Percentiles rank a stretch among this genome's conserved stretches.
Conservation (phyloP, 768 basidiomycete species). For the Suillus hirtellus region DNA sequence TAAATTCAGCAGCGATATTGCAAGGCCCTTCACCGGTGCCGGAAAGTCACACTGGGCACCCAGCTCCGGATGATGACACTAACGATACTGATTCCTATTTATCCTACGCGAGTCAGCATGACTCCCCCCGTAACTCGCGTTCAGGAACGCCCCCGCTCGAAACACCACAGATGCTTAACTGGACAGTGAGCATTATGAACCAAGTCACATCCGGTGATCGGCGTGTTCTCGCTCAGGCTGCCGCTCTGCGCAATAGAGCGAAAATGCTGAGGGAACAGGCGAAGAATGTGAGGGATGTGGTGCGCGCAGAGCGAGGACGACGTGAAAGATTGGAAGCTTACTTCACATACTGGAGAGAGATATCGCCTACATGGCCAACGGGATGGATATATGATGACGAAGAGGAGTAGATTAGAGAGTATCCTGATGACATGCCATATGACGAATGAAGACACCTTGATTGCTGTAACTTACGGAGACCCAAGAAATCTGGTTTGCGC, state of each 20-base stretch:
- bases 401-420: not conserved
- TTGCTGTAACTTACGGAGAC: not conserved
- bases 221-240: conserved; percentile 14
- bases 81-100: conserved; percentile 26
- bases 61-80: conserved; percentile 5
- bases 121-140: conserved; percentile 26
- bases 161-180: conserved; percentile 20
- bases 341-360: conserved; percentile 31
- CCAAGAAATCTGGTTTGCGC: not conserved
- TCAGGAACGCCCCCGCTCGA: conserved; percentile 22
- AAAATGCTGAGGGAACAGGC: conserved; percentile 23
- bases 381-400: conserved; percentile 22
- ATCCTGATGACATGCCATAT: not conserved
- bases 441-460: not conserved
- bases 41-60: not conserved
- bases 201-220: conserved; percentile 23
- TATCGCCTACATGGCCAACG: conserved; percentile 22
- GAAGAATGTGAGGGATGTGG: conserved; percentile 24
- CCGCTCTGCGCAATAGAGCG: conserved; percentile 18
- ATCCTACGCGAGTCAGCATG: conserved; percentile 23
- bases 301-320: conserved; percentile 24
- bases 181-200: conserved; percentile 28
- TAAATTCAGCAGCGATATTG: not conserved
- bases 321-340: conserved; percentile 29
- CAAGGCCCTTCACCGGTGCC: not conserved